Conservation (phyloP, 2,329 filamentous ascomycete genomes). For the Fusarium solani-melongenae region DNA sequence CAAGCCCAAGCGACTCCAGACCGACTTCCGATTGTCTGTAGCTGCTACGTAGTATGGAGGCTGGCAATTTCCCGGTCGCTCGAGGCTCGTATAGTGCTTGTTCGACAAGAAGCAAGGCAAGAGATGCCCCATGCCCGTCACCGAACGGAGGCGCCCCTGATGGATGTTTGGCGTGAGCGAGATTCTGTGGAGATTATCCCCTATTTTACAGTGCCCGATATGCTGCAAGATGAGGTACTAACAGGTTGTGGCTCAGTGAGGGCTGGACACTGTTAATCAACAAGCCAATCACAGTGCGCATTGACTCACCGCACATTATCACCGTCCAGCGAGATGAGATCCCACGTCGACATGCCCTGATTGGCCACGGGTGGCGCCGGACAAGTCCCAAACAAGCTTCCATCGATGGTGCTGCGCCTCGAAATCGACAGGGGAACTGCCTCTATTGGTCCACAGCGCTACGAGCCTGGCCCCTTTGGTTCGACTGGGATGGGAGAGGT, state of each 20-base stretch:
- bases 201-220: constrained; percentile 38
- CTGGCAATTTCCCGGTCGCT: constrained; percentile 35
- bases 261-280: constrained; percentile 11
- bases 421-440: constrained; percentile 19
- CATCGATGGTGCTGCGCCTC: constrained; percentile 42
- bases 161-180: constrained; percentile 32
- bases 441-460: neutral
- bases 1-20: neutral
- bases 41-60: neutral
- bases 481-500: neutral
- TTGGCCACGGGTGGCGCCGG: constrained; percentile 32
- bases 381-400: constrained; percentile 41
- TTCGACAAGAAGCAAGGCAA: constrained; percentile 21
- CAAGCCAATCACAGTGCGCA: constrained; percentile 30
- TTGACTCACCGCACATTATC: constrained; percentile 35
- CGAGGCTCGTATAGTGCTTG: constrained; percentile 24
- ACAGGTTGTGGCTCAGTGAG: neutral
- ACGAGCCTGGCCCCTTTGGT: constrained; percentile 19
- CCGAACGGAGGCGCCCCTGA: constrained; percentile 26
- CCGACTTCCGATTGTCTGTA: neutral
- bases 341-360: constrained; percentile 21
- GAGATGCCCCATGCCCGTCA: constrained; percentile 9
- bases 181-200: constrained; percentile 44
- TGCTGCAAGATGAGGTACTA: constrained; percentile 4
- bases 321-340: constrained; percentile 44